Evolutionary conservation across 805 yeast genomes (phyloP), one percentile per base, ranked within the genome.

Genomic region (Pichia heedii): DNA sequence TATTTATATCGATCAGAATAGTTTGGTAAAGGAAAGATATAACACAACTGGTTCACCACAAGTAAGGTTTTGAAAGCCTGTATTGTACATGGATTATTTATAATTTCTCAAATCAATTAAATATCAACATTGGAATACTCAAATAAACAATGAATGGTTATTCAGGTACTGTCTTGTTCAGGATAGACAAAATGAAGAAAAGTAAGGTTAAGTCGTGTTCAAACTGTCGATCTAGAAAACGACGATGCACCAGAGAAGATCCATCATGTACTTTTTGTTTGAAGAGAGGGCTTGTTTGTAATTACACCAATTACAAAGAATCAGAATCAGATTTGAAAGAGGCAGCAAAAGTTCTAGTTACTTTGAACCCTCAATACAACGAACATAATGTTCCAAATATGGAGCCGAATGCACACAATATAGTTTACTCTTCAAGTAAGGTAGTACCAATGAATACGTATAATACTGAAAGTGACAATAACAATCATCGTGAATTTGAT

Each of bases 191-290:
- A 13, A 11, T 39, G 3, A 22, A 11, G 6, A 42, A 37, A 22
- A 37, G 47, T 19, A 46, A 40, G 16, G 52, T 50, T 12, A 55
- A 49, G 40, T 48, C 56, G 2, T 77, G 84, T 55, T 69, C 73
- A 15, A 64, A 75, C 37, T 77, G 84, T 52, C 80, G 77, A 53
- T 68, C 74, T 35, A 77, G 75, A 57, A 79, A 79, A 60, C 71
- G 78, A 46, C 77, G 76, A 50, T 80, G 85, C 57, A 73, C 77
- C n/a, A 69, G 79, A 46, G 69, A 66, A 34, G 70, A 68, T 35
- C 85, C 84, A 1, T 61, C 71, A 8, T 80, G 85, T 54, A 62
- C 66, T 22, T 69, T 70, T 49, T 80, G 86, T 59, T 61, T 29
- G 32, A 29, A 29, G 15, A 29, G 32, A 29, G 32, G 32, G 6